Base-by-base conservation (phyloP, 116 monocot genomes). In the Posidonia oceanica region DNA sequence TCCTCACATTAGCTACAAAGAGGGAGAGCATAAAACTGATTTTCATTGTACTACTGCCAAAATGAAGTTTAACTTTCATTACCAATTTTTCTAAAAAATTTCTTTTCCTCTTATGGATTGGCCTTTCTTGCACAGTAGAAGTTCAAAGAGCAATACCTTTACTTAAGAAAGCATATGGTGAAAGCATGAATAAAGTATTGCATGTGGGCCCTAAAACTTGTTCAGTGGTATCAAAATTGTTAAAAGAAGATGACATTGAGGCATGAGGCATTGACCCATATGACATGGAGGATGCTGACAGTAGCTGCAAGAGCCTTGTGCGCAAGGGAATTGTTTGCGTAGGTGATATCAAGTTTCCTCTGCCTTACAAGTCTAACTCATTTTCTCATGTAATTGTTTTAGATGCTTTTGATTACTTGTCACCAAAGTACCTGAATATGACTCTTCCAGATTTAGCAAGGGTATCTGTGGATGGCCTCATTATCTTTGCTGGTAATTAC, bases 201-300 rank as follows among this genome's bases (percentile, higher is more conserved):
- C 90, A 87, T 78, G 87, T 91, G 7, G 87, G 90, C 3, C 90
- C 90, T 53, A 82, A 87, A 16, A 76, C 87, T 22, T 91, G 90
- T 78, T 74, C 87, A 2, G 84, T 91, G 60, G 82, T 91, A 76
- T 87, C 82, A 36, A 72, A 74, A 39, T 79, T 91, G 44, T 78
- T 80, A 67, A 83, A 91, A 69, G 87, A 91, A 74, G 83, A 84
- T 54, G 78, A 75, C 36, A 76, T 67, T 51, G 84, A 91, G 67
- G 75, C 80, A 36, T 91, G 84, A 84, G 90, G 90, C 53, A 67
- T 91, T 44, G 90, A 91, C 36, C 90, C 90, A 51, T 91, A 91
- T 67, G 90, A 91, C 52, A 44, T 87, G 61, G 90, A 91, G 51
- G 90, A 87, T 69, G 77, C 84, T 58, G 87, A 91, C 39, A 78